These are phyloP conservation scores for Aspergillus sp. DNA, from an alignment of 2,329 filamentous ascomycete species.

Conservation along the genomic window DNA sequence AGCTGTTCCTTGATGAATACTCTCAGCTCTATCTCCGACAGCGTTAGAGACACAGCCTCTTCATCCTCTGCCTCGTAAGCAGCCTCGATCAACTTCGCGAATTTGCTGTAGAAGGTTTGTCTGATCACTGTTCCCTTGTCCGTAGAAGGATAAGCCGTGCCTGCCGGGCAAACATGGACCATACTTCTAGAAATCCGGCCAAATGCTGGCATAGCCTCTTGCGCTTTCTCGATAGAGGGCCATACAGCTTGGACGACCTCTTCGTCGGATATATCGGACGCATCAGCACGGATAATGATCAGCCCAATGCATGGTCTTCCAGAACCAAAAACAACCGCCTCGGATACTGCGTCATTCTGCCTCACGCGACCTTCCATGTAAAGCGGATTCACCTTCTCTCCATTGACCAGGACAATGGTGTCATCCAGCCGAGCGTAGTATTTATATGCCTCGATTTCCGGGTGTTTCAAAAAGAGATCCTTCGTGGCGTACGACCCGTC, in stretches of 20 bases:
- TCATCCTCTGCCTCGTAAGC: conserved; percentile 28
- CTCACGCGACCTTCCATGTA: conserved; percentile 47
- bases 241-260: conserved; percentile 42
- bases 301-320: conserved; percentile 45
- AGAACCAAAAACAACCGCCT: conserved; percentile 50
- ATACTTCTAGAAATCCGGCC: conserved; percentile 46
- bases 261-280: conserved; percentile 31
- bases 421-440: conserved; percentile 41
- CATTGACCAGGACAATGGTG: conserved; percentile 39
- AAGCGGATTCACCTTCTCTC: conserved; percentile 42
- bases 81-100: conserved; percentile 37
- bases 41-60: conserved; percentile 12
- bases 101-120: conserved; percentile 40
- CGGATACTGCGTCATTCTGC: conserved; percentile 44
- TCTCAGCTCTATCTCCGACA: conserved; percentile 22
- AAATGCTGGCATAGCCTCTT: conserved; percentile 43
- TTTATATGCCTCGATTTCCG: conserved; percentile 38
- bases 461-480: conserved; percentile 41
- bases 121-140: conserved; percentile 50
- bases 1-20: conserved; percentile 26
- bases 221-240: conserved; percentile 44
- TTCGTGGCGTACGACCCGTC: conserved; percentile 43
- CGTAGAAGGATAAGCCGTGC: conserved; percentile 41
- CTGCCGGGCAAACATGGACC: conserved; percentile 39
- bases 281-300: conserved; percentile 42